Conservation (phyloP, 306 rosid species). For the Senna tora region DNA sequence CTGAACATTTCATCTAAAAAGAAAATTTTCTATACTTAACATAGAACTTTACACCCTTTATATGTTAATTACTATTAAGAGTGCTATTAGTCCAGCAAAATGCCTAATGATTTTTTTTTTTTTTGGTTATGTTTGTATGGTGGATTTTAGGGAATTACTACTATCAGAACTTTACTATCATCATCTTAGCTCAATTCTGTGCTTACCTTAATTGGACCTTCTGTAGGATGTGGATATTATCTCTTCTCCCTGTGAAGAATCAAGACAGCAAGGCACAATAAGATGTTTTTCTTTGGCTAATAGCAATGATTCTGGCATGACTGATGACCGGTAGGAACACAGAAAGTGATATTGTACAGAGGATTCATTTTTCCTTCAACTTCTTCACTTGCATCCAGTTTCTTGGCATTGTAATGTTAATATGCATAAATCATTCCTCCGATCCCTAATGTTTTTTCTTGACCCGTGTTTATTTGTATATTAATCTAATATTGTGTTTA, state of each 20-base stretch:
- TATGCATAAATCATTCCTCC: no score
- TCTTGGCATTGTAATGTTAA: no score
- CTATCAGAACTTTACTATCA: neutral
- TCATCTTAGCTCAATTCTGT: neutral
- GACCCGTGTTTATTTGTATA: neutral
- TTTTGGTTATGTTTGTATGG: conserved; percentile 21
- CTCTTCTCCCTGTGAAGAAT: conserved; percentile 50
- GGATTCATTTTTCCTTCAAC: neutral
- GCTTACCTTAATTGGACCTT: conserved; percentile 29
- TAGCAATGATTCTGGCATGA: conserved; percentile 26
- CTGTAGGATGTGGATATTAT: conserved; percentile 74
- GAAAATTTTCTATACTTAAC: neutral
- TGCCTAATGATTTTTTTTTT: neutral
- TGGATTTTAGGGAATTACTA: conserved; percentile 13
- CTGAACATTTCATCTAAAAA: no score
- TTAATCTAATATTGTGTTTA: neutral
- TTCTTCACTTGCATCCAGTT: no score
- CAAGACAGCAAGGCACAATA: conserved; percentile 55
- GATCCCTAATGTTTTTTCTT: neutral
- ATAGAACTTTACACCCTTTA: neutral
- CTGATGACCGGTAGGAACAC: conserved; percentile 36
- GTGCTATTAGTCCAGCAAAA: conserved; percentile 1
- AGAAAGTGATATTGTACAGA: conserved; percentile 14
- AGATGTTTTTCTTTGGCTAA: conserved; percentile 33
- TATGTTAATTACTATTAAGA: neutral